Evolutionary conservation across 2,329 filamentous ascomycete genomes (phyloP).

Genomic region (Aspergillus piperis): DNA sequence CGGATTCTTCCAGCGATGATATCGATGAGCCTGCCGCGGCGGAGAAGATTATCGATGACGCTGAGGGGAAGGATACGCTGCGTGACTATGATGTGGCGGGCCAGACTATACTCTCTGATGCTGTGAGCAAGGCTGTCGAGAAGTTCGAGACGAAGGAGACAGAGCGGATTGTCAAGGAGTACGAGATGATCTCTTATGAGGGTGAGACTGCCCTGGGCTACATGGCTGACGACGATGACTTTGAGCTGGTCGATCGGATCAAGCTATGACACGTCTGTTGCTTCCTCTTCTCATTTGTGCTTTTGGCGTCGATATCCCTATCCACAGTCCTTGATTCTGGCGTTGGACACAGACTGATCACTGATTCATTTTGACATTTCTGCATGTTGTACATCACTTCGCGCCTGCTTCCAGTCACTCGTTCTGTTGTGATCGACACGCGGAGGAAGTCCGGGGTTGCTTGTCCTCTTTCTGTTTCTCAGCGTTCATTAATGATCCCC

Average conservation of each 20-base stretch:
- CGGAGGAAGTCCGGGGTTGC: no score
- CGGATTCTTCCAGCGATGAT: conserved; percentile 37
- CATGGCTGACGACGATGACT: conserved; percentile 43
- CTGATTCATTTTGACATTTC: not conserved
- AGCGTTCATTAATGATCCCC: not conserved
- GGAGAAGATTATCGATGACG: conserved; percentile 47
- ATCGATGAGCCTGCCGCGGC: conserved; percentile 45
- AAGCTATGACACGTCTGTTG: conserved; percentile 17
- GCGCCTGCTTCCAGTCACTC: conserved; percentile 8
- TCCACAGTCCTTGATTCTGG: conserved; percentile 1
- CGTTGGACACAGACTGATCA: conserved; percentile 8
- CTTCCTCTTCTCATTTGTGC: not conserved
- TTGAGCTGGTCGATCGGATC: conserved; percentile 43
- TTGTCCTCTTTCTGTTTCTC: not conserved
- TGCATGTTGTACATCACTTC: conserved; percentile 3
- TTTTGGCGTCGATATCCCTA: conserved; percentile 5
- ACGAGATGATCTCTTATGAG: conserved; percentile 53
- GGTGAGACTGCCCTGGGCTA: conserved; percentile 35
- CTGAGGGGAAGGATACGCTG: conserved; percentile 51
- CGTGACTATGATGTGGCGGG: conserved; percentile 59
- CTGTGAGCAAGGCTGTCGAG: conserved; percentile 60
- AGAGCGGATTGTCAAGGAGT: conserved; percentile 63
- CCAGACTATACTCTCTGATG: conserved; percentile 59
- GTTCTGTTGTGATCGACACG: not conserved
- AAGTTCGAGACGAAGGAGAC: conserved; percentile 62